Percentiles rank a stretch among this genome's conserved stretches.
These are phyloP conservation scores for Diutina rugosa DNA, from an alignment of 1,139 yeast species.

Conservation along the genomic window DNA sequence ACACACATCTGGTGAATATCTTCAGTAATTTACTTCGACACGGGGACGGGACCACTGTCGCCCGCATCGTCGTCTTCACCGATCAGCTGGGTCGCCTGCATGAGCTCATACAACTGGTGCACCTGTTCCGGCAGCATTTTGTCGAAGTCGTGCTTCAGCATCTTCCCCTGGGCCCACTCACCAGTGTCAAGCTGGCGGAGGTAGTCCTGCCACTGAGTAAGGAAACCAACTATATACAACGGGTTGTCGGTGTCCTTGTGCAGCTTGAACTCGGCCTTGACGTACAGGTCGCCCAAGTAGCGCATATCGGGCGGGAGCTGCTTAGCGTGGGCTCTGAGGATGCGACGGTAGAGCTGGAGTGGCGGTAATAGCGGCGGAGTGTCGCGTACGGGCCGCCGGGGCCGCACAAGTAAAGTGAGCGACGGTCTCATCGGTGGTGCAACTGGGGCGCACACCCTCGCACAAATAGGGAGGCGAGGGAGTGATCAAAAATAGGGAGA, in stretches of 20 bases:
- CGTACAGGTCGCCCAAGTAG: slow-evolving; percentile 79
- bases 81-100: slow-evolving; percentile 40
- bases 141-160: slow-evolving; percentile 54
- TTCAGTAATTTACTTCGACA: not conserved
- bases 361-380: slow-evolving; percentile 70
- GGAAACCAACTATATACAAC: slow-evolving; percentile 81
- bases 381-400: slow-evolving; percentile 44
- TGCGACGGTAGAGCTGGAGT: slow-evolving; percentile 55
- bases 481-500: not conserved
- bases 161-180: slow-evolving; percentile 58
- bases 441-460: too few species aligned
- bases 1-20: not conserved
- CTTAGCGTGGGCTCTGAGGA: slow-evolving; percentile 65
- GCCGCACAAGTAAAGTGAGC: slow-evolving; percentile 30
- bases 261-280: slow-evolving; percentile 79
- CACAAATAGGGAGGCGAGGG: too few species aligned
- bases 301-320: slow-evolving; percentile 57
- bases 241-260: slow-evolving; percentile 81
- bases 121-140: slow-evolving; percentile 89
- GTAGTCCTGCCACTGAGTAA: slow-evolving; percentile 92
- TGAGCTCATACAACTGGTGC: slow-evolving; percentile 48
- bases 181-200: slow-evolving; percentile 61
- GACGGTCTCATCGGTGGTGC: slow-evolving; percentile 34
- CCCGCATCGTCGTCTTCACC: slow-evolving; percentile 13
- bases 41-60: not conserved